Evolutionary conservation across 139 green algal species (phyloP).

Genomic region (Chlorella ohadii): DNA sequence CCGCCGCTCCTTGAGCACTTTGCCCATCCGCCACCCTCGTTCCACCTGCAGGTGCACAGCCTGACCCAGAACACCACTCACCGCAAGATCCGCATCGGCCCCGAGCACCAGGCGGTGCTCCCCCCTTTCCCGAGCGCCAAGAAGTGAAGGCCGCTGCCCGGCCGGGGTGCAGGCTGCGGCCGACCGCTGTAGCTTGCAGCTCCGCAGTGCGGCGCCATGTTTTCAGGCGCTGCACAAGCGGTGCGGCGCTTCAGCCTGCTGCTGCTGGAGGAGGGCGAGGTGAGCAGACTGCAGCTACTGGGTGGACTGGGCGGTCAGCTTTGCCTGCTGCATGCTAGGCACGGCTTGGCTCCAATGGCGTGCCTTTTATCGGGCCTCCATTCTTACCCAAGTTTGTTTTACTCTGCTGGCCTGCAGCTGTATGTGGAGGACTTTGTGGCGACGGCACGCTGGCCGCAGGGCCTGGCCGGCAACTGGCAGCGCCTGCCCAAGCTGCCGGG

Average conservation of each 20-base stretch:
- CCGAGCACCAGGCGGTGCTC: slow-evolving; percentile 62
- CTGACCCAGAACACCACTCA: slow-evolving; percentile 33
- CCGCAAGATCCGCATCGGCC: slow-evolving; percentile 41
- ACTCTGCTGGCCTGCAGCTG: slow-evolving; percentile 35
- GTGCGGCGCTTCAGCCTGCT: slow-evolving; percentile 81
- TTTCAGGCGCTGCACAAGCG: slow-evolving; percentile 24
- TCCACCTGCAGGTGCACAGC: background rate
- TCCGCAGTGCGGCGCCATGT: slow-evolving; percentile 47
- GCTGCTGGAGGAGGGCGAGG: slow-evolving; percentile 88
- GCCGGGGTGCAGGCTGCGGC: background rate
- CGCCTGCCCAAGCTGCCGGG: slow-evolving; percentile 61
- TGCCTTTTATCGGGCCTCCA: no score
- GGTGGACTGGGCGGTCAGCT: no score
- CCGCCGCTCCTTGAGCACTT: no score
- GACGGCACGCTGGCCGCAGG: slow-evolving; percentile 35
- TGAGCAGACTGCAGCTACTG: no score
- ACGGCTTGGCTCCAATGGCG: no score
- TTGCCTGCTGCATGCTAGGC: no score
- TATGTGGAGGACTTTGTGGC: slow-evolving; percentile 81
- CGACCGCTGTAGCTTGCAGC: background rate
- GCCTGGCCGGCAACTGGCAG: slow-evolving; percentile 70
- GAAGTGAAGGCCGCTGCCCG: background rate
- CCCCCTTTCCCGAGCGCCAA: slow-evolving; percentile 17
- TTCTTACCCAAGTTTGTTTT: no score
- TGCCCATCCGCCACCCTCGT: no score